Base-by-base conservation (phyloP, 768 basidiomycete species). In the Suillus bovinus region DNA sequence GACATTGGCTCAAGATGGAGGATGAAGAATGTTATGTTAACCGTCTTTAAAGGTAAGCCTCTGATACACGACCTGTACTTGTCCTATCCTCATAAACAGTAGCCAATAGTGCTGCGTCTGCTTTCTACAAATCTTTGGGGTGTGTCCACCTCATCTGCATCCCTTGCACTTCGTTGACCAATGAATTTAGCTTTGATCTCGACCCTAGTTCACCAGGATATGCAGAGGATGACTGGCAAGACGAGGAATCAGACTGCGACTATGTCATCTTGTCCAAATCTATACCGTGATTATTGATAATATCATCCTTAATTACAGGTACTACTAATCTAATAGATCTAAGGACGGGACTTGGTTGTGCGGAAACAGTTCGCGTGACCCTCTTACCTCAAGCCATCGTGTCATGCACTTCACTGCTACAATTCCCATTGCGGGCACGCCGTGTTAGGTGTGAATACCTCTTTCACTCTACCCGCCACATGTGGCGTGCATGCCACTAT, bases 21-120 rank as follows among this genome's bases (percentile, higher is more conserved):
- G 3, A 89, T 94, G 87, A 74, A 84, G 42, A 92, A 88, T 69
- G 72, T 90, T 31, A 83, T 88, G 80, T 81, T 94, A 17, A 94
- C 93, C 0, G 89, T 86, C 1, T 81, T 94, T 66, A 87, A 86
- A 81, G 79, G 92, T 91, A 38, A n/a, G 74, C 62, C 14, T 36
- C 65, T 58, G 27, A 11, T 52, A 17, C 24, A 5, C 9, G 22
- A n/a, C 20, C 29, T 31, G 14, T 46, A 41, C 13, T 62, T 63
- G 16, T 58, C 36, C 17, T 27, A 39, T 39, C 24, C 55, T 56
- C 10, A 56, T 17, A 56, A 27, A 56, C 17, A 56, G 34, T 64
- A 87, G 86, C 69, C 1, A 88, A 88, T 66, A 46, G 63, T 7
- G 63, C 65, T 5, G 86, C 85, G 0, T 59, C 75, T 31, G 61